These are phyloP conservation scores for Globisporangium acanthophoron DNA, from an alignment of 352 stramenopile species.

Conservation along the genomic window DNA sequence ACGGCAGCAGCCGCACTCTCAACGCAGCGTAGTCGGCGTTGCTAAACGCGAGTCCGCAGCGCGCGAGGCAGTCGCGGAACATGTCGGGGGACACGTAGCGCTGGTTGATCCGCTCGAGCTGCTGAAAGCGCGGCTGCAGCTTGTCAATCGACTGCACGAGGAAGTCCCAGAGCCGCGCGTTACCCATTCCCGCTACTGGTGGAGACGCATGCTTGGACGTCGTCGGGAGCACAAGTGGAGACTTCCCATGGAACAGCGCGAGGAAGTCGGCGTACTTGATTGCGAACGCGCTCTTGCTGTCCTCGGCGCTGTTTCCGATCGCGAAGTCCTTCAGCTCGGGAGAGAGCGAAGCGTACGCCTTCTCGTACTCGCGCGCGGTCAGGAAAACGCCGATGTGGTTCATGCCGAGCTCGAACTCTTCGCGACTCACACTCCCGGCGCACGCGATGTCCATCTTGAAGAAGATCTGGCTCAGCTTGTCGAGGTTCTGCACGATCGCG, in stretches of 20 bases:
- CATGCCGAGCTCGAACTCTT: constrained; percentile 68
- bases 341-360: constrained; percentile 50
- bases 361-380: constrained; percentile 56
- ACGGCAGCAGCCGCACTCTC: constrained; percentile 51
- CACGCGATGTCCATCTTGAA: constrained; percentile 77
- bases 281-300: constrained; percentile 20
- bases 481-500: constrained; percentile 36
- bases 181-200: constrained; percentile 36
- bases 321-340: constrained; percentile 25
- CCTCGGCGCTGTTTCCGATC: not conserved
- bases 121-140: constrained; percentile 42
- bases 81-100: constrained; percentile 42
- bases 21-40: constrained; percentile 67
- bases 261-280: constrained; percentile 70
- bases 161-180: constrained; percentile 56
- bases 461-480: constrained; percentile 74
- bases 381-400: constrained; percentile 73
- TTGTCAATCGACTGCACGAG: constrained; percentile 45
- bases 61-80: constrained; percentile 56
- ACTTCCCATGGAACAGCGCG: constrained; percentile 30
- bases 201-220: constrained; percentile 39
- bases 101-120: constrained; percentile 53
- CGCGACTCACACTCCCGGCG: constrained; percentile 46
- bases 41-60: constrained; percentile 55
- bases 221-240: constrained; percentile 24